Conservation (phyloP, 176 grass and related monocot genomes). For the Typha latifolia region DNA sequence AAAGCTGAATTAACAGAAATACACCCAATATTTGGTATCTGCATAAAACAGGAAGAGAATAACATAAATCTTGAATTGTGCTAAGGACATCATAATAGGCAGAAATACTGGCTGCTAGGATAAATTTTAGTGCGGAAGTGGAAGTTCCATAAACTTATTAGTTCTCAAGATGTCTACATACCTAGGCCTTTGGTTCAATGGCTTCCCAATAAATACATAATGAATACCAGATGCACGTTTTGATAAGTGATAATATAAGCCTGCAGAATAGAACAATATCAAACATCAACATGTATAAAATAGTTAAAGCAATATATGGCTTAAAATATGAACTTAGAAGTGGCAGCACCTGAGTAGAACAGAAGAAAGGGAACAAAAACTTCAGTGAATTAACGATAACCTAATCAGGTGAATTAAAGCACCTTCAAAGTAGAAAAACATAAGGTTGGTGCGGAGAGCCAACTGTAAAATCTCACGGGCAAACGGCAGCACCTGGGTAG, state of each 20-base stretch:
- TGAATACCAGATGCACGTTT: constrained; percentile 88
- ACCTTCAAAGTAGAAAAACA: constrained; percentile 99
- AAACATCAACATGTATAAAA: constrained; percentile 27
- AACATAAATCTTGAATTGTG: neutral
- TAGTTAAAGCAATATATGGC: neutral
- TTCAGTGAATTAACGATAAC: too few relatives aligned
- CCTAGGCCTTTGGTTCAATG: constrained; percentile 92
- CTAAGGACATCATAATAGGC: neutral
- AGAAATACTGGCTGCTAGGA: constrained; percentile 4
- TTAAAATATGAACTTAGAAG: neutral
- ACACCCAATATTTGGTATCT: constrained; percentile 98
- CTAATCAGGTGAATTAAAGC: neutral
- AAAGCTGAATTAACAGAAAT: constrained; percentile 87
- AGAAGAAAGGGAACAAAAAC: too few relatives aligned
- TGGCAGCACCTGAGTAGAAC: neutral
- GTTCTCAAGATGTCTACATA: constrained; percentile 19
- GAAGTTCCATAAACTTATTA: constrained; percentile 1
- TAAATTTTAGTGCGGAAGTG: neutral
- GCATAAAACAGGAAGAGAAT: constrained; percentile 19
- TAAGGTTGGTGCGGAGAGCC: constrained; percentile 79
- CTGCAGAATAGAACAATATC: constrained; percentile 35
- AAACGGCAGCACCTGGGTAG: constrained; percentile 67
- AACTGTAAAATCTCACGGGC: constrained; percentile 77
- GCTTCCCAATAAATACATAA: constrained; percentile 97
- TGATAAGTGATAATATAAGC: constrained; percentile 93